Evolutionary conservation across 805 yeast species (phyloP), one percentile per base, ranked within the genome.

Genomic region (Ogataea ganodermae): DNA sequence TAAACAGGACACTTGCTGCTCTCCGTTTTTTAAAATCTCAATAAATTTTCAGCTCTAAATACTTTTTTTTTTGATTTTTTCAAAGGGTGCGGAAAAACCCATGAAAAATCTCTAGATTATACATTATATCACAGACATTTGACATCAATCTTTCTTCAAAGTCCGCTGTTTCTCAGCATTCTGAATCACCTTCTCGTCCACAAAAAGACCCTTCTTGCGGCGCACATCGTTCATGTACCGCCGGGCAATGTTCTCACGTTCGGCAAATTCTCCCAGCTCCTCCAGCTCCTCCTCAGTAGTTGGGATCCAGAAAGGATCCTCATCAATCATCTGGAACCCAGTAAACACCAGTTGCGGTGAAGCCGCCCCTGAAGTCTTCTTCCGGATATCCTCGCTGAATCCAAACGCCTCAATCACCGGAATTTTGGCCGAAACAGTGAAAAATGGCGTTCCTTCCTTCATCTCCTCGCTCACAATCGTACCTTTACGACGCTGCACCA

Each of bases 231-330:
- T 89, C 84, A 94, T 86, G 63, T 92, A 91, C 61, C 76, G 76
- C 63, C 95, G 79, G 0, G 97, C 98, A 53, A 91, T 73, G 61
- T 94, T 94, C 60, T 89, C 98, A 59, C 87, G 79, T 57, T 94
- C 99, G 1, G 97, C 96, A 55, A 80, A 79, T 53, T 89, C 96
- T 22, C 99, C 99, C 37, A 89, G 72, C 49, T 89, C 95, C 64
- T 94, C 98, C 38, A 94, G 68, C 65, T 94, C 99, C 65, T 90
- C 97, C 58, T 89, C 97, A 0, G 99, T 94, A 2, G 94, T 88
- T 12, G 99, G 99, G 13, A 94, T 96, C 99, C 99, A 94, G 74
- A 87, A 94, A 37, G 99, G 99, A 72, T 94, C 98, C 55, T 86
- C 79, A 54, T 90, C 96, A 43, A 92, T 79, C 53, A 84, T 72